These are phyloP conservation scores for Rhizoclosmatium sp. DNA, from an alignment of 192 early-diverging fungal species.

Conservation along the genomic window DNA sequence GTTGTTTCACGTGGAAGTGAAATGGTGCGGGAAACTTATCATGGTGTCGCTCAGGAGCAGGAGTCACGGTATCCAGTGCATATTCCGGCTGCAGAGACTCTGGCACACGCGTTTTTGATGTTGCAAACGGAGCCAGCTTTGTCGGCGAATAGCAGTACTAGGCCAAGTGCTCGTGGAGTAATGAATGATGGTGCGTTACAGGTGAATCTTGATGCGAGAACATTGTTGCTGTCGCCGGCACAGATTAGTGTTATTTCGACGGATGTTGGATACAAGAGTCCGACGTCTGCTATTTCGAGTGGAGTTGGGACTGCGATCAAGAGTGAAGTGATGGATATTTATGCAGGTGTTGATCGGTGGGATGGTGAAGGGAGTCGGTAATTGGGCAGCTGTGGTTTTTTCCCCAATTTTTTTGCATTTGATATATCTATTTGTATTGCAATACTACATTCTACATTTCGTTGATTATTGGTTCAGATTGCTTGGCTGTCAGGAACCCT, in stretches of 20 bases:
- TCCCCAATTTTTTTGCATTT: too few species aligned
- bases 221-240: neutral
- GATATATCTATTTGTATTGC: too few species aligned
- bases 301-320: neutral
- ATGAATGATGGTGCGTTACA: neutral
- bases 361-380: neutral
- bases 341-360: neutral
- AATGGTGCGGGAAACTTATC: neutral
- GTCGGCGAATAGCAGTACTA: neutral
- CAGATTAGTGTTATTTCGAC: neutral
- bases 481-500: too few species aligned
- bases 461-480: too few species aligned
- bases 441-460: too few species aligned
- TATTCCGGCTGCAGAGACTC: neutral
- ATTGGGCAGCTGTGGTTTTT: too few species aligned
- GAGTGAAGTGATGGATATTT: conserved; percentile 3
- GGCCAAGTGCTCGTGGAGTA: neutral
- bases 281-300: neutral
- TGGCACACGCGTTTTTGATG: conserved; percentile 12
- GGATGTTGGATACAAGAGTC: neutral
- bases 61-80: neutral
- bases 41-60: too few species aligned
- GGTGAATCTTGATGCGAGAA: neutral
- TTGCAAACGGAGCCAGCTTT: neutral
- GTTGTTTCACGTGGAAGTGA: neutral